Evolutionary conservation across 2,329 filamentous ascomycete species (phyloP), one percentile per base, ranked within the genome.

Genomic region (Verticillium albo-atrum): DNA sequence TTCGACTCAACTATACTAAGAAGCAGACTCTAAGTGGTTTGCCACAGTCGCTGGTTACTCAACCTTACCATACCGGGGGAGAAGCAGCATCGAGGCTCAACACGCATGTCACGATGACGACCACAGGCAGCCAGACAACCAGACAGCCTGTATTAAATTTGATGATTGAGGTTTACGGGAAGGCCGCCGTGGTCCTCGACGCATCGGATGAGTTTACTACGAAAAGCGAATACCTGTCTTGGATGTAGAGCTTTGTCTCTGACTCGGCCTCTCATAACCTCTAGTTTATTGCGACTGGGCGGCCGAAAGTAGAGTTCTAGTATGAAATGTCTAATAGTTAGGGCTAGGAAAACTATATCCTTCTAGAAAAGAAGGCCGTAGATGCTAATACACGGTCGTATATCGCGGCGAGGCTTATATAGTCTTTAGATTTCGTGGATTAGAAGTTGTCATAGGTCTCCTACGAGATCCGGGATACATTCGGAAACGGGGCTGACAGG

Each of bases 181-280:
- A 51, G 14, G 52, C 57, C 14, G 32, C 6, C 14, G 55, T 68
- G n/a, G 32, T 67, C 6, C 42, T 69, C 0, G 65, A 70, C 25
- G 68, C 67, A 6, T 35, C 69, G 17, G 66, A 68, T 32, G 66
- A 69, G 53, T 68, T 51, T 7, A 61, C 35, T 4, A 63, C 55
- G 32, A 67, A 62, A 34, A 3, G 32, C 7, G 58, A 64, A 6
- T 59, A 68, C 34, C 28, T 69, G 1, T 26, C 2, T 2, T 69
- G 64, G 66, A 62, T 70, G 0, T n/a, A 34, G 27, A 28, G 35
- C 28, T 26, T 63, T 9, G 34, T n/a, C 3, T 63, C 61, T 9
- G 59, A 7, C 6, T 17, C 61, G 26, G 57, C 50, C 3, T 52
- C 56, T 14, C 27, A 27, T 6, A 42, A 67, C 9, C 32, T 55